A percentile compares a stretch with the other conserved stretches of the same genome.
These are phyloP conservation scores for Nicotiana obtusifolia DNA, from an alignment of 257 asterid species.

Conservation along the genomic window DNA sequence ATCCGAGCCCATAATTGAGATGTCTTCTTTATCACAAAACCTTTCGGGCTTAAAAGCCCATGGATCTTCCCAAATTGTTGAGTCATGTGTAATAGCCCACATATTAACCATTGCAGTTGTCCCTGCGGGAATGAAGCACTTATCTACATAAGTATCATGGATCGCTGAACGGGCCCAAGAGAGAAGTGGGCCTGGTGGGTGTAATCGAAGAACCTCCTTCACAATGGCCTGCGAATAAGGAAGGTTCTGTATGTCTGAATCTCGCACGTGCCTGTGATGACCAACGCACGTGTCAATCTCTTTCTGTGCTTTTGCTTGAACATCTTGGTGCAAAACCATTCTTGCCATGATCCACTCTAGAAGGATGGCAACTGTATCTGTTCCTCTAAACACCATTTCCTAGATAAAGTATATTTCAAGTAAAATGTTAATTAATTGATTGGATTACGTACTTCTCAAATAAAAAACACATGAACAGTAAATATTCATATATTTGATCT, in stretches of 20 bases:
- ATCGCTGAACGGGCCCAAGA: conserved; percentile 68
- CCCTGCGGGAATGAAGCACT: conserved; percentile 48
- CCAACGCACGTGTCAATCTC: conserved; percentile 37
- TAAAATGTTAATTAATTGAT: neutral
- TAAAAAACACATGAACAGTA: no score
- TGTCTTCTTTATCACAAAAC: conserved; percentile 31
- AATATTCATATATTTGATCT: no score
- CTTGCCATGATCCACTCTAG: conserved; percentile 66
- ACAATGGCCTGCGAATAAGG: conserved; percentile 51
- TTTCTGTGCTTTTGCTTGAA: conserved; percentile 39
- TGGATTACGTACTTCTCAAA: no score
- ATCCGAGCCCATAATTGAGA: conserved; percentile 63
- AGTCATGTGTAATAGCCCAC: conserved; percentile 76
- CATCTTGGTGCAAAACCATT: conserved; percentile 49
- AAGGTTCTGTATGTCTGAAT: conserved; percentile 39
- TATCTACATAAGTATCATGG: conserved; percentile 45
- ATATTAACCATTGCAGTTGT: conserved; percentile 72
- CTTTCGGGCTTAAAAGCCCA: conserved; percentile 56
- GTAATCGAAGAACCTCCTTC: conserved; percentile 49
- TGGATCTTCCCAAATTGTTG: conserved; percentile 49
- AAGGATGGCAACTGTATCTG: conserved; percentile 53
- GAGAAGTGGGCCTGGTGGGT: conserved; percentile 69
- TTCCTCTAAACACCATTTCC: conserved; percentile 74
- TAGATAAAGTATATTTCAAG: neutral
- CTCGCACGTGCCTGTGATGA: conserved; percentile 18